These are phyloP conservation scores for Sodiomyces alkalinus DNA, from an alignment of 2,329 filamentous ascomycete species.

Conservation along the genomic window DNA sequence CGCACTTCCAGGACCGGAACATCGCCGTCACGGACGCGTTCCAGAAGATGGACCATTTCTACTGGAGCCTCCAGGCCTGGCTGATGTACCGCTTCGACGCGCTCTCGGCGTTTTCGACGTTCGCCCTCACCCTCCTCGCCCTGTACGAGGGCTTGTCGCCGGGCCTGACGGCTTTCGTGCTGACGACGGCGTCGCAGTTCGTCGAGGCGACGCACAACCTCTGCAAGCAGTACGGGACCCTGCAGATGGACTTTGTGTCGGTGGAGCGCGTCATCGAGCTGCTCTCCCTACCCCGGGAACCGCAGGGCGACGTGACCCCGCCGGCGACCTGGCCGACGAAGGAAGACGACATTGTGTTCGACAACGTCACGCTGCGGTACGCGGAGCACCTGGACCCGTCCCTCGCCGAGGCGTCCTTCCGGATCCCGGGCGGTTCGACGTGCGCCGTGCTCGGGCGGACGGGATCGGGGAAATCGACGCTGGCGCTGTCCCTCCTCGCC, in stretches of 20 bases:
- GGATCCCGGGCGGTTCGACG: conserved; percentile 49
- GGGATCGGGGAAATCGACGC: conserved; percentile 74
- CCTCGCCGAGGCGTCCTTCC: conserved; percentile 51
- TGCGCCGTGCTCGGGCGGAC: conserved; percentile 67
- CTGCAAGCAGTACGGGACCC: conserved; percentile 65
- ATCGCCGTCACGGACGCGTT: conserved; percentile 74
- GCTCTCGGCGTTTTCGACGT: conserved; percentile 58
- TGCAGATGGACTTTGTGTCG: conserved; percentile 86
- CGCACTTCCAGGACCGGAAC: conserved; percentile 65
- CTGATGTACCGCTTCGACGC: conserved; percentile 64
- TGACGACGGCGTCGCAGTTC: conserved; percentile 56
- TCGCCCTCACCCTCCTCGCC: conserved; percentile 58
- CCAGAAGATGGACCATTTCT: conserved; percentile 92
- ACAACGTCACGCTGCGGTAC: conserved; percentile 65
- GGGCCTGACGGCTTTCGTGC: conserved; percentile 70
- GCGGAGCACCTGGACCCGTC: conserved; percentile 64
- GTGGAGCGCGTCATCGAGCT: conserved; percentile 79
- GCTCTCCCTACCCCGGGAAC: conserved; percentile 62
- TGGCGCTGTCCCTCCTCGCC: conserved; percentile 42
- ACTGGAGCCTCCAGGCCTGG: conserved; percentile 81
- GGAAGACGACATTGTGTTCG: conserved; percentile 58
- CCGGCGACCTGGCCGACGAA: conserved; percentile 65
- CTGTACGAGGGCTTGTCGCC: conserved; percentile 60
- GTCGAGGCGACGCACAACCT: conserved; percentile 57
- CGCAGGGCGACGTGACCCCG: conserved; percentile 48